A percentile compares a stretch with the other conserved stretches of the same genome.
These are phyloP conservation scores for Termitomyces sp. DNA, from an alignment of 768 basidiomycete species.

Conservation along the genomic window DNA sequence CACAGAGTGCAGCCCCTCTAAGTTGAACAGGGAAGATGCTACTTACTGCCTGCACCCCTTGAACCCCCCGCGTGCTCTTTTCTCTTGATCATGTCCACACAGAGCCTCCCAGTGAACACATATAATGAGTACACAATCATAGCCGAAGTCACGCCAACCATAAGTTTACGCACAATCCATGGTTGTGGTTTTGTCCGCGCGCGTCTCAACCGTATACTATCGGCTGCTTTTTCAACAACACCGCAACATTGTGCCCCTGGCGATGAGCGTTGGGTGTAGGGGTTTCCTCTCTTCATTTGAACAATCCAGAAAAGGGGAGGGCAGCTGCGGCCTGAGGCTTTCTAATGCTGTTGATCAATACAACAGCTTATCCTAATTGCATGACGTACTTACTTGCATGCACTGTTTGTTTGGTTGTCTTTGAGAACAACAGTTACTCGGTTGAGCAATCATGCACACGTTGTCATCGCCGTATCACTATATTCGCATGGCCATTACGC, in stretches of 20 bases:
- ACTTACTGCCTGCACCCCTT: conserved; percentile 63
- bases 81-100: conserved; percentile 60
- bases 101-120: conserved; percentile 72
- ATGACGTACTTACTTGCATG: neutral
- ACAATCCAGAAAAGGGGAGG: neutral
- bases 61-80: conserved; percentile 38
- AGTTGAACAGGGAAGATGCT: too few relatives aligned
- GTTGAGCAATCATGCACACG: conserved; percentile 9
- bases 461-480: conserved; percentile 33
- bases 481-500: conserved; percentile 36
- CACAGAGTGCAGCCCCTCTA: too few relatives aligned
- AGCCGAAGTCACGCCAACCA: conserved; percentile 51
- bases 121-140: conserved; percentile 68
- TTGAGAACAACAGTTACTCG: neutral
- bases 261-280: neutral
- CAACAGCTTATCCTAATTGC: neutral
- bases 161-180: conserved; percentile 69
- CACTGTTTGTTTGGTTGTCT: conserved; percentile 3
- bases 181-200: conserved; percentile 52
- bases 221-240: conserved; percentile 42
- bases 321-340: neutral
- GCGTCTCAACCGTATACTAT: conserved; percentile 28
- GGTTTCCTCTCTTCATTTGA: neutral
- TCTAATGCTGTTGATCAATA: neutral
- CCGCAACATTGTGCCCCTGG: conserved; percentile 37